Conservation (phyloP, 176 grass and related monocot genomes). For the Oryza nivara region DNA sequence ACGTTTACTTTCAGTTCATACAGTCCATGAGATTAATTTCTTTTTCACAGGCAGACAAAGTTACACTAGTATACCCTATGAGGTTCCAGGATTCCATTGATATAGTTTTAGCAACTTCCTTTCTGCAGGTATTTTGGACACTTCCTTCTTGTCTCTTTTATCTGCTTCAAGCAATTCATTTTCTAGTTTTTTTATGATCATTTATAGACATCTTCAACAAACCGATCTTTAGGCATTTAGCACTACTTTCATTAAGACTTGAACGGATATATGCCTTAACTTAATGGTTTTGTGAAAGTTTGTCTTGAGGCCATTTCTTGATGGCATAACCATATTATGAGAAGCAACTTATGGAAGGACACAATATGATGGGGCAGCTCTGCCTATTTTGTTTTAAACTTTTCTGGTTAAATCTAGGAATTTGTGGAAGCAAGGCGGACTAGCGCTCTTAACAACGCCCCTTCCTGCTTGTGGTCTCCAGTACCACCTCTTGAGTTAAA, state of each 20-base stretch:
- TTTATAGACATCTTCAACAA: conserved; percentile 15
- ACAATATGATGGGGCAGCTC: background rate
- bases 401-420: conserved; percentile 59
- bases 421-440: conserved; percentile 97
- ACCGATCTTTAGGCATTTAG: conserved; percentile 21
- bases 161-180: conserved; percentile 12
- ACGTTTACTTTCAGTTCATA: conserved; percentile 10
- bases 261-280: conserved; percentile 14
- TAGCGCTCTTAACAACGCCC: conserved; percentile 80
- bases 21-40: background rate
- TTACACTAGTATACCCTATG: conserved; percentile 88
- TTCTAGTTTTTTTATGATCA: conserved; percentile 6
- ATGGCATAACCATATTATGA: conserved; percentile 11
- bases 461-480: conserved; percentile 93
- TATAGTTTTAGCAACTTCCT: conserved; percentile 92
- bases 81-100: conserved; percentile 96
- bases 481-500: conserved; percentile 87
- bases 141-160: conserved; percentile 30
- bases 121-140: conserved; percentile 79
- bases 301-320: background rate
- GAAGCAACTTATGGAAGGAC: background rate
- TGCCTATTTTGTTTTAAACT: conserved; percentile 2
- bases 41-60: conserved; percentile 79
- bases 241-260: background rate
- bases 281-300: conserved; percentile 12